Evolutionary conservation across 768 basidiomycete genomes (phyloP).

Genomic region (Phanerochaete sordida): DNA sequence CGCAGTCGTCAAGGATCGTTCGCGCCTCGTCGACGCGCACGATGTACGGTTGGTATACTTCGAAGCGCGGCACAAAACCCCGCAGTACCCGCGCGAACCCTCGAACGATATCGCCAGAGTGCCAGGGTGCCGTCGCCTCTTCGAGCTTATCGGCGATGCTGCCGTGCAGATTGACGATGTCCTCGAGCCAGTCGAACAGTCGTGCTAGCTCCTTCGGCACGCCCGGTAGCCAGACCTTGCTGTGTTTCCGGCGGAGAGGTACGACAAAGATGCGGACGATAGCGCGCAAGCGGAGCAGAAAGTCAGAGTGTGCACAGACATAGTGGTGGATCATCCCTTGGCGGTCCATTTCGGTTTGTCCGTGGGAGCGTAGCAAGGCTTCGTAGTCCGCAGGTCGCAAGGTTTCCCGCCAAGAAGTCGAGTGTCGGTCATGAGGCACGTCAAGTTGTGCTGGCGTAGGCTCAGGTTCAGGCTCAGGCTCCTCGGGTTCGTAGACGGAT

Average conservation of each 20-base stretch:
- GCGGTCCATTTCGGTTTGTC: constrained; percentile 50
- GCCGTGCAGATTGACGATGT: constrained; percentile 75
- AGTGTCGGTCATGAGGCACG: neutral
- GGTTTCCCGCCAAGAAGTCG: constrained; percentile 18
- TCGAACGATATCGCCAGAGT: constrained; percentile 32
- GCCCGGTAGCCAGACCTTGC: constrained; percentile 75
- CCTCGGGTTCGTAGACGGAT: constrained; percentile 14
- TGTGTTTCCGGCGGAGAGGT: constrained; percentile 71
- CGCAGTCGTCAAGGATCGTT: constrained; percentile 32
- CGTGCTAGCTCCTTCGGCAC: constrained; percentile 67
- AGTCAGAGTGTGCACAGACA: constrained; percentile 60
- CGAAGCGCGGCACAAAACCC: constrained; percentile 60
- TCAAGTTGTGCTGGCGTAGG: neutral
- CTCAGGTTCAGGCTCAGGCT: neutral
- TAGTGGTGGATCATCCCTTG: constrained; percentile 71
- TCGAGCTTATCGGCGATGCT: constrained; percentile 53
- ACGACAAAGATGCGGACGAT: constrained; percentile 72
- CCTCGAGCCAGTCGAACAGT: constrained; percentile 86
- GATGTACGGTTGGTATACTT: constrained; percentile 87
- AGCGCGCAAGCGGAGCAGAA: constrained; percentile 61
- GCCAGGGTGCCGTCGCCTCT: constrained; percentile 21
- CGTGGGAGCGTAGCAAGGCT: constrained; percentile 36
- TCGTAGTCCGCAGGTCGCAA: constrained; percentile 31
- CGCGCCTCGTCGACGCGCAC: constrained; percentile 67
- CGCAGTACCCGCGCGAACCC: constrained; percentile 58